Conservation (phyloP, 257 asterid species). For the Catharanthus roseus region DNA sequence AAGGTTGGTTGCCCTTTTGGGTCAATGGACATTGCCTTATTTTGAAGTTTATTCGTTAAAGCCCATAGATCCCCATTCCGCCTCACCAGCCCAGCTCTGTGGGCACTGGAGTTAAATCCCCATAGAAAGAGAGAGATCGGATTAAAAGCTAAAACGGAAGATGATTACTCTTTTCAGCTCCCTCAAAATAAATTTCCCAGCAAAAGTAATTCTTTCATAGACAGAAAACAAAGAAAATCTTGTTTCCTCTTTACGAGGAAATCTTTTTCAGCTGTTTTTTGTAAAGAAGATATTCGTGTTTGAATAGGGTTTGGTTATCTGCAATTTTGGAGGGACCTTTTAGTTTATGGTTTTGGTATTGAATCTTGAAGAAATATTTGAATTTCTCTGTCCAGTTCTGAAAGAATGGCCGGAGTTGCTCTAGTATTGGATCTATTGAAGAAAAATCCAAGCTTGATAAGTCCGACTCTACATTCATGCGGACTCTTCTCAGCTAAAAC, state of each 20-base stretch:
- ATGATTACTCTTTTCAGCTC: background rate
- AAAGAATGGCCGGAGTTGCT: constrained; percentile 53
- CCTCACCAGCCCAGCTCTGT: too few relatives aligned
- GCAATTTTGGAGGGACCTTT: background rate
- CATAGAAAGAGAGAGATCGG: background rate
- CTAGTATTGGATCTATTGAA: constrained; percentile 50
- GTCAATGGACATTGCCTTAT: too few relatives aligned
- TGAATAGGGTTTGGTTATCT: background rate
- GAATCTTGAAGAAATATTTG: constrained; percentile 1
- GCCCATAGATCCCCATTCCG: too few relatives aligned
- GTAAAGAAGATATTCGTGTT: background rate
- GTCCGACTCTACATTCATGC: constrained; percentile 39
- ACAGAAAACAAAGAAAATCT: background rate
- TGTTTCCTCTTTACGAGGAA: background rate
- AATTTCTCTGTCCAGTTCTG: background rate
- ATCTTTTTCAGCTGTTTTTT: background rate
- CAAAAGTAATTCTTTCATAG: background rate
- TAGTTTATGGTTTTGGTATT: constrained; percentile 16
- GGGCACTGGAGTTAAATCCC: too few relatives aligned
- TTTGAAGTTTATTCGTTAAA: too few relatives aligned
- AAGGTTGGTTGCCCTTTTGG: too few relatives aligned
- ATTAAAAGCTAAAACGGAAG: background rate
- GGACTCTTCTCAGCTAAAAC: constrained; percentile 40
- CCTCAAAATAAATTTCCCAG: background rate
- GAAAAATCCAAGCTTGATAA: constrained; percentile 42